A percentile compares a stretch with the other conserved stretches of the same genome.
Evolutionary conservation across 768 basidiomycete species (phyloP).

Genomic region (Gyrodon lividus): DNA sequence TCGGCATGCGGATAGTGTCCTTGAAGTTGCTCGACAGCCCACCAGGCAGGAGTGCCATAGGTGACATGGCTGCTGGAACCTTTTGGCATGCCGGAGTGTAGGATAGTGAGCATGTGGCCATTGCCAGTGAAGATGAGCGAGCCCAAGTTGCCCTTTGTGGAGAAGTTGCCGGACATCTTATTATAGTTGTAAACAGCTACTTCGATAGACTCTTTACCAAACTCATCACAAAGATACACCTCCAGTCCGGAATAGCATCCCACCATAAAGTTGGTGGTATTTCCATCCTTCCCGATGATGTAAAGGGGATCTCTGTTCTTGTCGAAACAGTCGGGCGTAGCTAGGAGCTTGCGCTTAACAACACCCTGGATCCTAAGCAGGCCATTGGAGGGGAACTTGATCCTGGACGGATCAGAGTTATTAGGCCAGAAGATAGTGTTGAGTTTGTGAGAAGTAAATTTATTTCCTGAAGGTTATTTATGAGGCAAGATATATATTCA

Average conservation of each 20-base stretch:
- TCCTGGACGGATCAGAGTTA: slow-evolving; percentile 8
- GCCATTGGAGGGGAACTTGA: slow-evolving; percentile 30
- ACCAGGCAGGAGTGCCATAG: slow-evolving; percentile 38
- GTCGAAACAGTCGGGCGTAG: slow-evolving; percentile 31
- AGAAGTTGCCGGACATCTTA: slow-evolving; percentile 33
- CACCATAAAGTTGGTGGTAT: slow-evolving; percentile 34
- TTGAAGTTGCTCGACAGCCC: slow-evolving; percentile 30
- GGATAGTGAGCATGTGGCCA: slow-evolving; percentile 33
- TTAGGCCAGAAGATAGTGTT: slow-evolving; percentile 23
- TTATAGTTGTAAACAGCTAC: slow-evolving; percentile 35
- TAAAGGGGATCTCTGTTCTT: slow-evolving; percentile 21
- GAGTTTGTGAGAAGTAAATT: slow-evolving; percentile 24
- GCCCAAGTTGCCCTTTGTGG: slow-evolving; percentile 40
- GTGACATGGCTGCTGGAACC: slow-evolving; percentile 29
- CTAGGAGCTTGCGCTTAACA: slow-evolving; percentile 25
- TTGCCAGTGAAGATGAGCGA: slow-evolving; percentile 36
- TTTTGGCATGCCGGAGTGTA: slow-evolving; percentile 33
- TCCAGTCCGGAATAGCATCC: slow-evolving; percentile 33
- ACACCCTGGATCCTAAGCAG: slow-evolving; percentile 31
- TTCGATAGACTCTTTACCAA: slow-evolving; percentile 29
- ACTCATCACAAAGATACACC: slow-evolving; percentile 26
- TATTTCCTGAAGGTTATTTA: slow-evolving; percentile 29
- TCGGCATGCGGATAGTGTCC: slow-evolving; percentile 2
- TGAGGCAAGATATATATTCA: slow-evolving; percentile 8
- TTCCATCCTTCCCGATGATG: slow-evolving; percentile 37